Base-by-base conservation (phyloP, 768 basidiomycete species). In the Solioccasus polychromus region DNA sequence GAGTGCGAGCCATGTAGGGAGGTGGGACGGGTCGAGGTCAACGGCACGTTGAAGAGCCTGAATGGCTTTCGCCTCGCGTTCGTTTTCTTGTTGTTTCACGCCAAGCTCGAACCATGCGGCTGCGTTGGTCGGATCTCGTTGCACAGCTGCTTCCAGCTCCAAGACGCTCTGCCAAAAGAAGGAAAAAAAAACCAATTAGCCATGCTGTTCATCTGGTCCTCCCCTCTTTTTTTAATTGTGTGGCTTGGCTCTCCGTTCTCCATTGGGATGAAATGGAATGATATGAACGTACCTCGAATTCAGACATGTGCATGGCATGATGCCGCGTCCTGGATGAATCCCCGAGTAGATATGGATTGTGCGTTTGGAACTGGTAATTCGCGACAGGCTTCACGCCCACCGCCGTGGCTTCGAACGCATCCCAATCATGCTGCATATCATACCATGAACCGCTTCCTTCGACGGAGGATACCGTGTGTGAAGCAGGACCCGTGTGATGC, bases 81-180 rank as follows among this genome's bases (percentile, higher is more conserved):
- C 96, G 62, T 94, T 96, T 68, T 96, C 94, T 66, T 99, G 96
- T 60, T 98, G 96, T 66, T 90, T 93, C 39, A 99, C 84, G 20
- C 96, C 96, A 39, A 98, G 83, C 53, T 87, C 80, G 60, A 79
- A 94, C 96, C 96, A 99, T 8, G 84, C 85, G 28, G 68, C 53
- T 4, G 88, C 82, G 55, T 88, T 78, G 8, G 63, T 69, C 50
- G 85, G 82, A 56, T 92, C 78, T 31, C 76, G 78, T 60, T 95
- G 90, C 12, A 95, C 92, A 20, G 76, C 77, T 7, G 95, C 95
- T 69, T 99, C 95, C 11, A 92, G 73, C 62, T 92, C 86, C 24
- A 97, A 72, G 8, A 97, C 82, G 54, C 77, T 87, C 92, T 97
- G 68, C 39, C 58, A 15, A 42, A 43, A 42, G 31, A 51, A 45